Evolutionary conservation across 2,329 filamentous ascomycete genomes (phyloP).

Genomic region (Lithohypha guttulata): DNA sequence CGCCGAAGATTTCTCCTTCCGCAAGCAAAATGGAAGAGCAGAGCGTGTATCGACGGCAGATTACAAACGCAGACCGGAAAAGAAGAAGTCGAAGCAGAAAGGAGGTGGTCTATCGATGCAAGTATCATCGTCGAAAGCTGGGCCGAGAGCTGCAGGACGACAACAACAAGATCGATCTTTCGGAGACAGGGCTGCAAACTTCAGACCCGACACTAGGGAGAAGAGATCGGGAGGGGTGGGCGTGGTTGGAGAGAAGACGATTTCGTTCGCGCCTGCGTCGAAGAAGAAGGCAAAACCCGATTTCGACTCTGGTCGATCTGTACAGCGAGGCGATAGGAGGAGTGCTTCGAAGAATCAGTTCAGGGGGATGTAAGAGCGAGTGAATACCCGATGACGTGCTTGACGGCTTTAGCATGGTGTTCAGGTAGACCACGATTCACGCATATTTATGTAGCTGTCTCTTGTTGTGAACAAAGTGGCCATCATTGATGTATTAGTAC

Average conservation of each 20-base stretch:
- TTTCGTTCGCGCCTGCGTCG: constrained; percentile 47
- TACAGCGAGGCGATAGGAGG: constrained; percentile 28
- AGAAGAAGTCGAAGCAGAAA: constrained; percentile 36
- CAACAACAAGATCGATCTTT: constrained; percentile 45
- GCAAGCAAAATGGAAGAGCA: constrained; percentile 24
- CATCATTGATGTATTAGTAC: too few relatives aligned
- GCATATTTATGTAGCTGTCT: too few relatives aligned
- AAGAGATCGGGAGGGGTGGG: constrained; percentile 21
- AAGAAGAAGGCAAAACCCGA: constrained; percentile 26
- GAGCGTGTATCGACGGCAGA: constrained; percentile 44
- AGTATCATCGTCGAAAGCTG: constrained; percentile 40
- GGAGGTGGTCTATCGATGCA: constrained; percentile 43
- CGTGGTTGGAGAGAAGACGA: constrained; percentile 42
- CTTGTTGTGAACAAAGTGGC: too few relatives aligned
- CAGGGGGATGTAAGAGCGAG: constrained; percentile 29
- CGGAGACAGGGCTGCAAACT: constrained; percentile 42
- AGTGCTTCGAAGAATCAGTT: constrained; percentile 41
- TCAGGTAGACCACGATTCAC: background rate
- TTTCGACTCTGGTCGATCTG: constrained; percentile 3
- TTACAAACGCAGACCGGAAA: constrained; percentile 38
- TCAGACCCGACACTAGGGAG: constrained; percentile 28
- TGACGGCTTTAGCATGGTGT: background rate
- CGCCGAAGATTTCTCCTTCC: constrained; percentile 24
- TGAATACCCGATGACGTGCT: background rate
- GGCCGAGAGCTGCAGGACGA: constrained; percentile 24